These are phyloP conservation scores for Fusarium redolens DNA, from an alignment of 2,329 filamentous ascomycete genomes.

Conservation along the genomic window DNA sequence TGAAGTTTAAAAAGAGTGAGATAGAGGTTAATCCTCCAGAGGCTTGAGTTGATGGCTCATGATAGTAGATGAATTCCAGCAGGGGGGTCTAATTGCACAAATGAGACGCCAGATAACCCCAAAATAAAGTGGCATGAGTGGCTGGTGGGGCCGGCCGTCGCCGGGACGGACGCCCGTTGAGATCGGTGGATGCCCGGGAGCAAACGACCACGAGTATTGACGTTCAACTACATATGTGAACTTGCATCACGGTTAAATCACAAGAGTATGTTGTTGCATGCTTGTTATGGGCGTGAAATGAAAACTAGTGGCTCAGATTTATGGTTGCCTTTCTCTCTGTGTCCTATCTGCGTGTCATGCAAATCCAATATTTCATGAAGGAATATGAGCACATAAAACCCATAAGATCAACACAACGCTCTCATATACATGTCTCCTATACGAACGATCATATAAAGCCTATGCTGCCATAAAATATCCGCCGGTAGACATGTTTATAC, in stretches of 20 bases:
- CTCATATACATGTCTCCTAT: too few species aligned
- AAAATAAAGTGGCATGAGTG: constrained; percentile 34
- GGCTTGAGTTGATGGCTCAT: constrained; percentile 36
- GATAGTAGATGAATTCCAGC: constrained; percentile 32
- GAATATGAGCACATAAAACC: background rate
- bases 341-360: background rate
- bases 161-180: constrained; percentile 25
- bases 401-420: background rate
- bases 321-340: background rate
- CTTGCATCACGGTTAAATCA: background rate
- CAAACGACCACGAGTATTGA: background rate
- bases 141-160: constrained; percentile 39
- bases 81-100: constrained; percentile 10
- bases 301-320: background rate
- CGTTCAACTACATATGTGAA: background rate
- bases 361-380: background rate
- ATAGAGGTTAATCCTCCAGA: constrained; percentile 40
- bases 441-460: background rate
- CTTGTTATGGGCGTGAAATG: background rate
- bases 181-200: constrained; percentile 22
- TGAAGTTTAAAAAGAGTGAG: constrained; percentile 27
- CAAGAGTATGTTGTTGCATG: background rate
- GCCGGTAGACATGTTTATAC: background rate
- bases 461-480: background rate
- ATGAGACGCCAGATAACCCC: constrained; percentile 3